These are phyloP conservation scores for Fusarium buxicola DNA, from an alignment of 2,329 filamentous ascomycete genomes.

Conservation along the genomic window DNA sequence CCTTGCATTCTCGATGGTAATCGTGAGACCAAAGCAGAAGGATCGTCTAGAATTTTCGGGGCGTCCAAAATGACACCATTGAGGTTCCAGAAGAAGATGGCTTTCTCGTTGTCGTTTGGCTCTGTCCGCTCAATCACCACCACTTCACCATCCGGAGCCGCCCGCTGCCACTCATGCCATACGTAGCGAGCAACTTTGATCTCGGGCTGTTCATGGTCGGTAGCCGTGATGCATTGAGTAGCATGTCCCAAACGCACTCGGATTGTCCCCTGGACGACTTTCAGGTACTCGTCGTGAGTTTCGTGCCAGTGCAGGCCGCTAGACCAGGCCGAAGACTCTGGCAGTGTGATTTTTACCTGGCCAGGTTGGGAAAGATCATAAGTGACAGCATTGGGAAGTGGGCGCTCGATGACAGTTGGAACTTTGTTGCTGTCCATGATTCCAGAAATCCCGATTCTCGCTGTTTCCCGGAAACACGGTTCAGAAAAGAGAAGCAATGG, in stretches of 20 bases:
- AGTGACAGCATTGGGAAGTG: constrained; percentile 34
- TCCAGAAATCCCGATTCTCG: too few relatives aligned
- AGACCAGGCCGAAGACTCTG: constrained; percentile 57
- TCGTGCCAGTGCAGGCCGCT: constrained; percentile 63
- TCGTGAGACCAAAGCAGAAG: not conserved
- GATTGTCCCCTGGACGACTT: constrained; percentile 54
- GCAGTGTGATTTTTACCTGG: constrained; percentile 58
- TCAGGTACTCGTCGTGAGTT: constrained; percentile 59
- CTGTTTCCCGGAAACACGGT: too few relatives aligned
- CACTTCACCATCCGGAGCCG: constrained; percentile 46
- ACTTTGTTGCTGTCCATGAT: not conserved
- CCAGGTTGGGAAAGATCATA: constrained; percentile 52
- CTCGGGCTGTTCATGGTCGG: constrained; percentile 39
- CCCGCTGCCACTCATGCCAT: constrained; percentile 61
- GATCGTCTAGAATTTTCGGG: constrained; percentile 9
- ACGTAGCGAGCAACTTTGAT: constrained; percentile 51
- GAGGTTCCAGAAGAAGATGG: constrained; percentile 62
- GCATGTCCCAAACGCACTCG: constrained; percentile 37
- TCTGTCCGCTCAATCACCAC: constrained; percentile 61
- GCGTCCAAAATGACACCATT: constrained; percentile 55
- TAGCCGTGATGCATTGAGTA: constrained; percentile 34
- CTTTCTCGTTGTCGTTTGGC: constrained; percentile 58
- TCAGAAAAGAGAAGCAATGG: too few relatives aligned
- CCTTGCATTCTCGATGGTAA: constrained; percentile 28
- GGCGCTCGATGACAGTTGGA: constrained; percentile 8